A percentile compares a stretch with the other conserved stretches of the same genome.
Conservation (phyloP, 2,329 filamentous ascomycete genomes). For the Fusarium paranaense region DNA sequence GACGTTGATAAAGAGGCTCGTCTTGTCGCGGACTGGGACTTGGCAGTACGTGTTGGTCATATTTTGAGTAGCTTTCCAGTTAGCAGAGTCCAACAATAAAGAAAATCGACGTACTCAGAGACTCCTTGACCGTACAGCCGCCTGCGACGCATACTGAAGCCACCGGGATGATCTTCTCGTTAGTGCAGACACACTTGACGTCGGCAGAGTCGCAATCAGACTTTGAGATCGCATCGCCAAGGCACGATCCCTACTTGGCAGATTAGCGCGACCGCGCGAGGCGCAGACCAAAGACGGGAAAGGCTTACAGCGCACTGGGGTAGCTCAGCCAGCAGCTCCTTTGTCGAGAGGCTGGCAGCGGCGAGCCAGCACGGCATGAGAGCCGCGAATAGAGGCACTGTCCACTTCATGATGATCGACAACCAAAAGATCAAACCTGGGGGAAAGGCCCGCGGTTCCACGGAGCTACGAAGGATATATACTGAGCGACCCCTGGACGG, state of each 20-base stretch:
- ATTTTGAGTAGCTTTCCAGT: conserved; percentile 23
- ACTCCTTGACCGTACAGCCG: conserved; percentile 34
- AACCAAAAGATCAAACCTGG: conserved; percentile 5
- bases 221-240: conserved; percentile 22
- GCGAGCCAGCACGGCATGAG: conserved; percentile 29
- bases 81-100: not conserved
- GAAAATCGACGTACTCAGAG: conserved; percentile 21
- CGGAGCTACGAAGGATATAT: conserved; percentile 19
- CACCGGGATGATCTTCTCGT: conserved; percentile 7
- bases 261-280: conserved; percentile 18
- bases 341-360: conserved; percentile 18
- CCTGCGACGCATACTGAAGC: conserved; percentile 34
- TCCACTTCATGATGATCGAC: conserved; percentile 41
- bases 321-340: conserved; percentile 27
- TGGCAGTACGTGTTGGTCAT: conserved; percentile 26
- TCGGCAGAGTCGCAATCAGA: conserved; percentile 35
- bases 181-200: conserved; percentile 31
- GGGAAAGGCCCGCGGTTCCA: conserved; percentile 1
- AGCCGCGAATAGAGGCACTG: conserved; percentile 31
- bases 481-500: not conserved
- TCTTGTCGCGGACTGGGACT: conserved; percentile 26
- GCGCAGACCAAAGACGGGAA: not conserved
- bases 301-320: conserved; percentile 36
- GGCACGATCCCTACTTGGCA: conserved; percentile 20
- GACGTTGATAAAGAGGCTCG: conserved; percentile 20